A percentile compares a stretch with the other conserved stretches of the same genome.
phyloP scores from a whole-genome alignment of 768 basidiomycete species.

The Sarcodon sp. region DNA sequence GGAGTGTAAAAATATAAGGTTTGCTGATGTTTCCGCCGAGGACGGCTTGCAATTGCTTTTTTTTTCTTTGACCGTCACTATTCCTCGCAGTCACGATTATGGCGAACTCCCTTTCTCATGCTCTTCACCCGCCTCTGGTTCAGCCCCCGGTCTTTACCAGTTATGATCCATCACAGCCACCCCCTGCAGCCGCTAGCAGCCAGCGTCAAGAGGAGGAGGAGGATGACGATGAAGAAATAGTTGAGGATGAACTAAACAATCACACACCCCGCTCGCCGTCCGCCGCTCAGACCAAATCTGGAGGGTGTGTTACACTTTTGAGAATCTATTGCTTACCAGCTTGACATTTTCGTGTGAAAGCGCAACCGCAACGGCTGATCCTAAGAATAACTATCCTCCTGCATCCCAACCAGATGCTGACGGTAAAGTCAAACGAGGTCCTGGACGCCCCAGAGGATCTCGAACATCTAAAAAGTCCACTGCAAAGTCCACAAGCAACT shows the following conservation, averaged over 20 bases:
- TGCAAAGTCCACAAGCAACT: conserved; percentile 7
- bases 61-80: conserved; percentile 3
- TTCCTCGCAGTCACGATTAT: no score
- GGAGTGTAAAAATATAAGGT: no score
- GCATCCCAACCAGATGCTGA: conserved; percentile 12
- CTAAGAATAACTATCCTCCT: not conserved
- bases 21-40: not conserved
- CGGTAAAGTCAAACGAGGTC: conserved; percentile 50
- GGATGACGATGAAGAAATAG: conserved; percentile 63
- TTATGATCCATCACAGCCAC: conserved; percentile 14
- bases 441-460: conserved; percentile 70
- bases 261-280: conserved; percentile 18
- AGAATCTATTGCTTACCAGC: no score
- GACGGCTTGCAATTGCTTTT: conserved; percentile 2
- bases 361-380: conserved; percentile 6
- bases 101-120: conserved; percentile 56
- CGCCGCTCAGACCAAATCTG: conserved; percentile 12
- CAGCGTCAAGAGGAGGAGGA: conserved; percentile 43
- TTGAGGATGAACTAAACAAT: conserved; percentile 50
- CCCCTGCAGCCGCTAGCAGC: conserved; percentile 7
- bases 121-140: conserved; percentile 43
- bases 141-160: conserved; percentile 12
- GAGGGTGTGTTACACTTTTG: conserved; percentile 14
- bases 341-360: conserved; percentile 6
- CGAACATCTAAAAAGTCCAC: conserved; percentile 36